Conservation (phyloP, 495 filamentous ascomycete genomes). For the Neurospora africana region DNA sequence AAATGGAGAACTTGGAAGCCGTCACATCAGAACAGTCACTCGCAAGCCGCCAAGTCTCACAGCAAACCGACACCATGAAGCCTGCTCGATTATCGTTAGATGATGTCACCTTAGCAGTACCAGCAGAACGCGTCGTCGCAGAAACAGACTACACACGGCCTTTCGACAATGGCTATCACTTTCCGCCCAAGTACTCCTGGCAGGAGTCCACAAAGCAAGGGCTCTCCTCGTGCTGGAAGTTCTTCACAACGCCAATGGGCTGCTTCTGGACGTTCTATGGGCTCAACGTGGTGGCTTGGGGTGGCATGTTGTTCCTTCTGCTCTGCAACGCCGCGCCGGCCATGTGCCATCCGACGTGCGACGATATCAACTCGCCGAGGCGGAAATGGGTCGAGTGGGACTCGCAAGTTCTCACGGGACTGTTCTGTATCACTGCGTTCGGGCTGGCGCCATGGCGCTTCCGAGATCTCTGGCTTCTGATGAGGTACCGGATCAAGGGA, state of each 20-base stretch:
- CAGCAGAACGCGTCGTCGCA: background rate
- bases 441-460: constrained; percentile 80
- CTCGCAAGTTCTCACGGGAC: constrained; percentile 70
- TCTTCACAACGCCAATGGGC: constrained; percentile 53
- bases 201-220: constrained; percentile 45
- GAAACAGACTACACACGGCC: constrained; percentile 9
- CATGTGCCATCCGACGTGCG: constrained; percentile 68
- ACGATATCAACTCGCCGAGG: constrained; percentile 61
- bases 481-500: constrained; percentile 47
- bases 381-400: constrained; percentile 77
- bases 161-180: constrained; percentile 54
- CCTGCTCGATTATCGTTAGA: constrained; percentile 6
- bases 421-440: constrained; percentile 83
- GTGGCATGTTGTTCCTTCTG: constrained; percentile 80
- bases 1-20: background rate
- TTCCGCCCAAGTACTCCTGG: constrained; percentile 56
- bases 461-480: constrained; percentile 61
- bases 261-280: constrained; percentile 69
- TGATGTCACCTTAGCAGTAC: constrained; percentile 3
- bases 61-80: background rate
- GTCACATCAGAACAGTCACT: background rate
- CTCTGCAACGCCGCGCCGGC: constrained; percentile 63
- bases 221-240: constrained; percentile 45
- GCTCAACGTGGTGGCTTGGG: constrained; percentile 77
- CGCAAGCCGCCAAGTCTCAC: background rate